Evolutionary conservation across 371 early-diverging fungal species (phyloP).

Genomic region (Syncephalastrum monosporum): DNA sequence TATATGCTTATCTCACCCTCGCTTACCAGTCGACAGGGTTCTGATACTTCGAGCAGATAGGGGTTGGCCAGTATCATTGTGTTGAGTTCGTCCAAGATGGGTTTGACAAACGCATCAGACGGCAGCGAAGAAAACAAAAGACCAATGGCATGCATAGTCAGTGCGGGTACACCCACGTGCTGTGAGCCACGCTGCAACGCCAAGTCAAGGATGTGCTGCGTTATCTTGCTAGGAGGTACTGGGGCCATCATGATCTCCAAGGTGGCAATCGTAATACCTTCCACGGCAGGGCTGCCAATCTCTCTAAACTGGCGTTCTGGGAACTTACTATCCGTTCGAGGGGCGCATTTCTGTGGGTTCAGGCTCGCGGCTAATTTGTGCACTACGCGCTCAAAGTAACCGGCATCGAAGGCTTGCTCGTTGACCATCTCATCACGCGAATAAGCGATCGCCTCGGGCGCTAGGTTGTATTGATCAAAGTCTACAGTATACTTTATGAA

Average conservation of each 20-base stretch:
- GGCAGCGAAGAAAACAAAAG: slow-evolving; percentile 46
- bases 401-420: slow-evolving; percentile 47
- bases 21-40: slow-evolving; percentile 51
- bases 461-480: slow-evolving; percentile 57
- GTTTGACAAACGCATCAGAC: slow-evolving; percentile 37
- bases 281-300: slow-evolving; percentile 73
- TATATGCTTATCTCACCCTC: neutral
- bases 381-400: slow-evolving; percentile 57
- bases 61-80: slow-evolving; percentile 38
- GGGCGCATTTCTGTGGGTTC: slow-evolving; percentile 58
- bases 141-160: slow-evolving; percentile 48
- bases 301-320: slow-evolving; percentile 82
- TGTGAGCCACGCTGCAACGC: slow-evolving; percentile 45
- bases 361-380: slow-evolving; percentile 54
- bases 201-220: slow-evolving; percentile 44
- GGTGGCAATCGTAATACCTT: slow-evolving; percentile 63
- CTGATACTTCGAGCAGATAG: slow-evolving; percentile 47
- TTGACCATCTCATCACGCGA: slow-evolving; percentile 29
- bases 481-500: slow-evolving; percentile 22
- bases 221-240: slow-evolving; percentile 37
- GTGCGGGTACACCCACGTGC: slow-evolving; percentile 44
- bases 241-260: slow-evolving; percentile 67
- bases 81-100: slow-evolving; percentile 47
- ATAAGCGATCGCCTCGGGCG: slow-evolving; percentile 50
- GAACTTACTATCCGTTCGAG: slow-evolving; percentile 47